Evolutionary conservation across 768 basidiomycete genomes (phyloP).

Genomic region (Nidularia pulvinata): DNA sequence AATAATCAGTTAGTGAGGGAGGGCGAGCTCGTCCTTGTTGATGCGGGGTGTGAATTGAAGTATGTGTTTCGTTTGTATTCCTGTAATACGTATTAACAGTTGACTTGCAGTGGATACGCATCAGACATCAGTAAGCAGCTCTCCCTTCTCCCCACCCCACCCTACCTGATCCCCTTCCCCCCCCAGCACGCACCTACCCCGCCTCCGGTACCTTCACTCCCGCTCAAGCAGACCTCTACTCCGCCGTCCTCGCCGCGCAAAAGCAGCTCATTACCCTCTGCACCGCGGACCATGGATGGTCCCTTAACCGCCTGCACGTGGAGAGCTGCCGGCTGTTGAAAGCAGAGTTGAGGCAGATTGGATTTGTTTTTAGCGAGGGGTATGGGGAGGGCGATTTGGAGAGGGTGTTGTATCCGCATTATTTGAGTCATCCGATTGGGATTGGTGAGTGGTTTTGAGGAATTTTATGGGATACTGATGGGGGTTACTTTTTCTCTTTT

Average conservation of each 20-base stretch:
- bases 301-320: slow-evolving; percentile 77
- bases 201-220: slow-evolving; percentile 77
- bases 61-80: slow-evolving; percentile 25
- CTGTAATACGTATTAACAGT: slow-evolving; percentile 1
- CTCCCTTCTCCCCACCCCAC: background rate
- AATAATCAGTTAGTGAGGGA: slow-evolving; percentile 79
- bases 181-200: slow-evolving; percentile 86
- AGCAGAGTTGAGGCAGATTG: slow-evolving; percentile 75
- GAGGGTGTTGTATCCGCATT: slow-evolving; percentile 90
- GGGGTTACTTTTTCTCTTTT: slow-evolving; percentile 2
- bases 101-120: slow-evolving; percentile 72
- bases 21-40: slow-evolving; percentile 81
- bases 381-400: slow-evolving; percentile 53
- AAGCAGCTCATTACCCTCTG: slow-evolving; percentile 66
- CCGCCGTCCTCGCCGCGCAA: slow-evolving; percentile 72
- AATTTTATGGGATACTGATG: background rate
- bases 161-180: slow-evolving; percentile 4
- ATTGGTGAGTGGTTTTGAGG: slow-evolving; percentile 52
- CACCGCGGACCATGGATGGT: slow-evolving; percentile 52
- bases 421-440: slow-evolving; percentile 89
- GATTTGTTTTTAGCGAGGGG: slow-evolving; percentile 48
- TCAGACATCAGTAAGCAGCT: slow-evolving; percentile 84
- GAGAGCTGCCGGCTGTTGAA: slow-evolving; percentile 66
- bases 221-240: slow-evolving; percentile 86
- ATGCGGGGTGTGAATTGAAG: slow-evolving; percentile 95